These are phyloP conservation scores for Macrophomina phaseolina DNA, from an alignment of 2,329 filamentous ascomycete species.

Conservation along the genomic window DNA sequence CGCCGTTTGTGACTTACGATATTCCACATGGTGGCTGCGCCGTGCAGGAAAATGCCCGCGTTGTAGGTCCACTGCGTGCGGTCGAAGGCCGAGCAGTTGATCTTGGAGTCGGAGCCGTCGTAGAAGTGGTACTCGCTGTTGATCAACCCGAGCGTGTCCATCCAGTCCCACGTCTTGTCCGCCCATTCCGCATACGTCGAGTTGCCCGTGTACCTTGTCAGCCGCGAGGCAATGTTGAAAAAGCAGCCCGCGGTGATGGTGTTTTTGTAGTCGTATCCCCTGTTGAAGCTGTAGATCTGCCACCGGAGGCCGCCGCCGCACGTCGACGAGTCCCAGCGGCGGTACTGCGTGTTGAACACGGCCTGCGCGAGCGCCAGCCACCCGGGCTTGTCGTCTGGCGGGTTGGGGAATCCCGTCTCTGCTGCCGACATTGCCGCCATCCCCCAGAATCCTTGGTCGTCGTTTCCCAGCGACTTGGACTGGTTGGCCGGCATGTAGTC, in stretches of 20 bases:
- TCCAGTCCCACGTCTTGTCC: slow-evolving; percentile 44
- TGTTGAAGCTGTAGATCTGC: slow-evolving; percentile 52
- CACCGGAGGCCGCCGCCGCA: slow-evolving; percentile 44
- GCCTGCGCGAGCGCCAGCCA: slow-evolving; percentile 39
- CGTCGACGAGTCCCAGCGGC: slow-evolving; percentile 43
- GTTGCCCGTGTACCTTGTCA: slow-evolving; percentile 46
- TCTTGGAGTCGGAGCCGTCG: slow-evolving; percentile 49
- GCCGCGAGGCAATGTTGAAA: slow-evolving; percentile 56
- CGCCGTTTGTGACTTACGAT: slow-evolving; percentile 41
- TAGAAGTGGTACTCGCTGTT: slow-evolving; percentile 61
- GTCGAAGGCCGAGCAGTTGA: slow-evolving; percentile 60
- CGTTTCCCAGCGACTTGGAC: slow-evolving; percentile 50
- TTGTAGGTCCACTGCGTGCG: slow-evolving; percentile 69
- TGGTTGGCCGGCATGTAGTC: slow-evolving; percentile 49
- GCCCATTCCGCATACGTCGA: slow-evolving; percentile 70
- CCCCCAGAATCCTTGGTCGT: slow-evolving; percentile 79
- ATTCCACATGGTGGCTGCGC: slow-evolving; percentile 68
- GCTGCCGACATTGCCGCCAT: slow-evolving; percentile 79
- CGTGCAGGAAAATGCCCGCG: slow-evolving; percentile 69
- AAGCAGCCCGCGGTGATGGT: slow-evolving; percentile 60
- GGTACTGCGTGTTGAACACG: slow-evolving; percentile 47
- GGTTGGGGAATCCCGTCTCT: slow-evolving; percentile 76
- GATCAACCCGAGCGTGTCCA: slow-evolving; percentile 60
- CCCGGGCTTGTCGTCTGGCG: slow-evolving; percentile 51
- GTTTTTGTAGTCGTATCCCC: slow-evolving; percentile 58